Base-by-base conservation (phyloP, 352 stramenopile genomes). In the Globisporangium paddicum region DNA sequence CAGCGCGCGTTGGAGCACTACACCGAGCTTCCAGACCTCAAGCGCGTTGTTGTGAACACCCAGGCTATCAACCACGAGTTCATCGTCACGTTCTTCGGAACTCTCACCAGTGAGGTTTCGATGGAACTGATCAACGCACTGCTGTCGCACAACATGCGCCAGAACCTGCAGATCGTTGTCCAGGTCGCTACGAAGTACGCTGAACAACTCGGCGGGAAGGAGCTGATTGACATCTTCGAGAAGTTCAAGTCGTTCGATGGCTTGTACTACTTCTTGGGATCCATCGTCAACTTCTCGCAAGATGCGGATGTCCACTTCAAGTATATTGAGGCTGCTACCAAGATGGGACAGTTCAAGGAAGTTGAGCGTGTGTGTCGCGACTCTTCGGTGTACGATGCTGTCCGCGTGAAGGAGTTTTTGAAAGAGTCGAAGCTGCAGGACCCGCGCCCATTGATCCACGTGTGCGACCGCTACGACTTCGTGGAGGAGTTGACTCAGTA, bases 291-390 rank as follows among this genome's bases (percentile, higher is more conserved):
- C 79, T 97, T 94, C 73, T 98, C 93, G 7, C 96, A 99, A 71
- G 96, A 99, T 64, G 81, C 96, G 7, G 88, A 98, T 63, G 97
- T 99, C 41, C 97, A 99, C 75, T 99, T 99, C 75, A 99, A 99
- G 82, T 99, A 99, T 82, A 99, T 99, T 83, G 96, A 99, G 79
- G 95, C 96, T 48, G 98, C 97, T 18, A 98, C 97, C 57, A 98
- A 99, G 89, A 98, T 99, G 82, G 96, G 97, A 37, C 97, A 99
- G 71, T 99, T 99, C 81, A 99, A 99, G 77, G 97, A 99, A 73
- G 97, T 99, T 23, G 97, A 99, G 75, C 94, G 97, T 54, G 97
- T 99, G 47, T 99, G 97, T 73, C 94, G 97, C 58, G 98, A 99
- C 77, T 99, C 96, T n/a, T 99, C 97, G 42, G 97, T 99, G 55